Evolutionary conservation across 371 early-diverging fungal species (phyloP), one percentile per base, ranked within the genome.

Genomic region (Cokeromyces recurvatus): DNA sequence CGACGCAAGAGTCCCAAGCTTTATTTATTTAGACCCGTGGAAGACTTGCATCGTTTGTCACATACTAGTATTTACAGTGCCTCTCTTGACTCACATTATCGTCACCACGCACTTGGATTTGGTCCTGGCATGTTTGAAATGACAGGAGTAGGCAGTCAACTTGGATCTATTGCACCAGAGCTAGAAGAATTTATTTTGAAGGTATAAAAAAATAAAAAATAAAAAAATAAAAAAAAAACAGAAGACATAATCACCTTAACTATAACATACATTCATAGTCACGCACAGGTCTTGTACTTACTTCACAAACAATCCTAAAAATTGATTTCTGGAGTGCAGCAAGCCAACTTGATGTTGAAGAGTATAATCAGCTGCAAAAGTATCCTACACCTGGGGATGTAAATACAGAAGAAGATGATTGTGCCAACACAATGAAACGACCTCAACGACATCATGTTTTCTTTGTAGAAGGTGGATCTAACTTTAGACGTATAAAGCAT

Each of bases 21-120:
- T 14, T 62, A 68, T n/a, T 46, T 76, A 10, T 86, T 86, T 56
- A 58, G 83, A 22, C 86, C 86, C 2, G 77, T 83, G 9, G 81
- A 83, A 34, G 84, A 86, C 46, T 61, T 86, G 12, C 65, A 72
- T 19, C 27, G 50, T 12, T 40, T 49, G 22, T 29, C 43, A 1
- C 34, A 29, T 5, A 48, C 22, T 38, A 38, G 20, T 20, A n/a
- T n/a, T n/a, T 49, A 34, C 9, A 54, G 48, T 15, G 48, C 48
- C 19, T 48, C 44, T 5, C 12, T 52, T 25, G 24, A 25, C 15
- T 32, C 34, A 4, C 32, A 38, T 2, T 37, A 32, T 21, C 25
- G 32, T 25, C 55, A 42, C 16, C 41, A 51, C 19, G 40, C 43
- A 4, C 34, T 51, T 16, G 58, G 57, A 0, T 48, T 43, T 27